Percentiles rank a stretch among this genome's conserved stretches.
phyloP scores from a whole-genome alignment of 306 rosid genomes.

The Fragaria nilgerrensis region DNA sequence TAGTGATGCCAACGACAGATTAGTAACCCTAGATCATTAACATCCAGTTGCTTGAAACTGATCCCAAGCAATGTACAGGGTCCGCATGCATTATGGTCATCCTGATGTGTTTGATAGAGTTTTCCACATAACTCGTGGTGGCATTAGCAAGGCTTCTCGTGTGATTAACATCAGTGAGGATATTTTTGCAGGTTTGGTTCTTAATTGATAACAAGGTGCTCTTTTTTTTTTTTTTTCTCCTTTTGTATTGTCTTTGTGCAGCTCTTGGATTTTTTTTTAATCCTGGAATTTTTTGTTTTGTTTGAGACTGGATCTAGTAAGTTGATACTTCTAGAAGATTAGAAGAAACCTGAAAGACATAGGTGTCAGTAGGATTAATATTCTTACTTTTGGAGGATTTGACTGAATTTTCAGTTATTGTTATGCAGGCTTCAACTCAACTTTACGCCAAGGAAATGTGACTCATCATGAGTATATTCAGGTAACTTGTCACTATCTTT shows the following conservation, averaged over 20 bases:
- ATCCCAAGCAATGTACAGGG: slow-evolving; percentile 46
- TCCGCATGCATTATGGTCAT: slow-evolving; percentile 98
- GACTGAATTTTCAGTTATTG: slow-evolving; percentile 9
- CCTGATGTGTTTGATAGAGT: slow-evolving; percentile 96
- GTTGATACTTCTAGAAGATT: neutral
- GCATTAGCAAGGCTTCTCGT: slow-evolving; percentile 96
- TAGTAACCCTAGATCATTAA: slow-evolving; percentile 13
- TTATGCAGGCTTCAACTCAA: slow-evolving; percentile 82
- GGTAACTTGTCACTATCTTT: slow-evolving; percentile 37
- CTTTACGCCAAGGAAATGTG: slow-evolving; percentile 91
- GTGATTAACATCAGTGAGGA: slow-evolving; percentile 93
- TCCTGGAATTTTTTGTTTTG: neutral
- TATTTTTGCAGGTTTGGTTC: slow-evolving; percentile 66
- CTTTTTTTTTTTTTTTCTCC: neutral
- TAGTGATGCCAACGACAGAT: slow-evolving; percentile 14
- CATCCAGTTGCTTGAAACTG: slow-evolving; percentile 8
- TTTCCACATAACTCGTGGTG: slow-evolving; percentile 93
- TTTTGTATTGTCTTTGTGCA: neutral
- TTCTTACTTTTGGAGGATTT: neutral
- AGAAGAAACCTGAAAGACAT: neutral
- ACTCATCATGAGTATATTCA: slow-evolving; percentile 98
- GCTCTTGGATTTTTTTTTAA: neutral
- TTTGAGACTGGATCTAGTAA: neutral
- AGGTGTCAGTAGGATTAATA: slow-evolving; percentile 3
- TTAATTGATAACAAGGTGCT: neutral